Conservation (phyloP, 2,329 filamentous ascomycete species). For the Aureobasidium pullulans region DNA sequence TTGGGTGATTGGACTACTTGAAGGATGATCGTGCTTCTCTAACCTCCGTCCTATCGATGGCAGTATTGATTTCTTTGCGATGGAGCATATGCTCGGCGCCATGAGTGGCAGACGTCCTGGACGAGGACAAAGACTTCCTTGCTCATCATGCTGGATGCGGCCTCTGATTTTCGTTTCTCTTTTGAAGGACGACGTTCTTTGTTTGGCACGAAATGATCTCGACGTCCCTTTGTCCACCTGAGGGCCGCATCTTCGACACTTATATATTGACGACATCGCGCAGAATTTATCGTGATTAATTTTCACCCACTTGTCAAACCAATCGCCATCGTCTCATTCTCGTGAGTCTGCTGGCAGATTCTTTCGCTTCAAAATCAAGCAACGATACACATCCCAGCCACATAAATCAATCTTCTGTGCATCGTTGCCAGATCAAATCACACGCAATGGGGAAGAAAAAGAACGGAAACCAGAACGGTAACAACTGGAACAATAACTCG, state of each 20-base stretch:
- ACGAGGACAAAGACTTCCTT: background rate
- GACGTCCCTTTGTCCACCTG: too few species aligned
- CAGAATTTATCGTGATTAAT: background rate
- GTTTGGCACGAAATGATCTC: too few species aligned
- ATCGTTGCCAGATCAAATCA: background rate
- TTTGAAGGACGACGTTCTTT: too few species aligned
- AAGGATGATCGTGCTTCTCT: background rate
- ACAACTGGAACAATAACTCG: background rate
- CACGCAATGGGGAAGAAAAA: background rate
- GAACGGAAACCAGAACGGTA: background rate
- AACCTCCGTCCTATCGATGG: too few species aligned
- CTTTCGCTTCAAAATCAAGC: background rate
- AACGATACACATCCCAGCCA: background rate
- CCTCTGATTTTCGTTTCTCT: too few species aligned
- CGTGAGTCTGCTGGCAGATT: conserved; percentile 6
- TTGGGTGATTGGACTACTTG: too few species aligned
- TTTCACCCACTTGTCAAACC: background rate
- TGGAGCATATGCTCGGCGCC: too few species aligned
- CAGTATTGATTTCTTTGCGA: too few species aligned
- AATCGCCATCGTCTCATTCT: background rate
- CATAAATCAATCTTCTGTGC: background rate
- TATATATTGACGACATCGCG: background rate
- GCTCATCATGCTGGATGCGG: background rate
- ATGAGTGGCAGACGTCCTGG: too few species aligned
- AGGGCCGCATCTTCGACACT: background rate